Conservation (phyloP, 306 rosid species). For the Canavalia ensiformis region DNA sequence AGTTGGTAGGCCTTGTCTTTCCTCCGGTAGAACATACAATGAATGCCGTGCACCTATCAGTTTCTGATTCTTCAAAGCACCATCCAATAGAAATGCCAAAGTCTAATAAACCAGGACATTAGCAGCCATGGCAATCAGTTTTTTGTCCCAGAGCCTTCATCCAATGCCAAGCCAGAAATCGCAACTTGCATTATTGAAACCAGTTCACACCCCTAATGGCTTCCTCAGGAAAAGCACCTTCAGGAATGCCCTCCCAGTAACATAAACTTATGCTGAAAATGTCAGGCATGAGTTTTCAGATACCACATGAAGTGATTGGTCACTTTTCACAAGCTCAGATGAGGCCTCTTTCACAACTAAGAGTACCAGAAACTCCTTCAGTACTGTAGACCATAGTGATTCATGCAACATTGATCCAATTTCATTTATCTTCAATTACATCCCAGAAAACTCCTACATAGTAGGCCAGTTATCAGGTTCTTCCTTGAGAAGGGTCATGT, state of each 20-base stretch:
- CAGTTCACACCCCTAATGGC: conserved; percentile 43
- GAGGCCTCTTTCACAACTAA: conserved; percentile 90
- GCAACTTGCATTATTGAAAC: conserved; percentile 38
- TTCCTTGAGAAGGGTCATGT: conserved; percentile 56
- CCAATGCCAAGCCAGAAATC: conserved; percentile 46
- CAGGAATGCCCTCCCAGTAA: conserved; percentile 56
- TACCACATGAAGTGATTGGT: conserved; percentile 84
- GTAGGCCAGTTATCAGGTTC: conserved; percentile 65
- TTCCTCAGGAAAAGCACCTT: conserved; percentile 61
- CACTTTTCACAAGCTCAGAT: conserved; percentile 84
- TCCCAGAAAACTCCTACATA: conserved; percentile 59
- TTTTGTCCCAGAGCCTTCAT: conserved; percentile 51
- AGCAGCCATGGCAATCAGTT: conserved; percentile 55
- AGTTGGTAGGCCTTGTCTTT: conserved; percentile 66
- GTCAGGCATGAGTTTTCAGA: conserved; percentile 66
- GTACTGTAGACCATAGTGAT: conserved; percentile 78
- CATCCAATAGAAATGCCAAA: conserved; percentile 50
- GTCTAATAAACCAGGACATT: conserved; percentile 55
- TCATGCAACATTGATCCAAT: conserved; percentile 66
- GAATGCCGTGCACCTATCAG: conserved; percentile 49
- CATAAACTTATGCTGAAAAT: conserved; percentile 60
- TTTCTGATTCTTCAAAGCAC: conserved; percentile 51
- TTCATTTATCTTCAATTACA: conserved; percentile 68
- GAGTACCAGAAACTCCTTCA: conserved; percentile 84
- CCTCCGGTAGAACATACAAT: conserved; percentile 52